phyloP scores from a whole-genome alignment of 73 alveolate species.

The Diophrys appendiculata region DNA sequence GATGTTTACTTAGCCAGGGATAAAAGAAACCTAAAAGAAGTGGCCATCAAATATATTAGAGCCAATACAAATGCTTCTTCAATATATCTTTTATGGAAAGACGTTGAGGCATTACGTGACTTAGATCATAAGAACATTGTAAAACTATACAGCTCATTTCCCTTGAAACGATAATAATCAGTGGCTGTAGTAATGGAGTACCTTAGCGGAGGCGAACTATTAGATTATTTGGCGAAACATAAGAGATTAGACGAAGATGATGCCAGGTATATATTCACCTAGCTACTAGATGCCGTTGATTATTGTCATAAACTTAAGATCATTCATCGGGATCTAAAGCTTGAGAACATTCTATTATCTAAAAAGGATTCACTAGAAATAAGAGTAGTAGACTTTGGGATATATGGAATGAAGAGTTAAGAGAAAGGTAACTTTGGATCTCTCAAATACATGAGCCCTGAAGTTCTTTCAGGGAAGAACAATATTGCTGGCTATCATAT shows the following conservation, averaged over 20 bases:
- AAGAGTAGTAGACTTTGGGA: constrained; percentile 68
- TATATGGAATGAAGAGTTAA: constrained; percentile 53
- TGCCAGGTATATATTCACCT: constrained; percentile 30
- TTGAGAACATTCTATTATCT: constrained; percentile 40
- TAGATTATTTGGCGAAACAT: constrained; percentile 22
- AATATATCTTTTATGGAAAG: constrained; percentile 25
- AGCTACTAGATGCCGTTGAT: constrained; percentile 32
- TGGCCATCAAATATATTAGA: constrained; percentile 33
- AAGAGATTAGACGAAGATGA: constrained; percentile 26
- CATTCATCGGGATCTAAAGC: constrained; percentile 54
- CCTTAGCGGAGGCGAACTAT: constrained; percentile 52
- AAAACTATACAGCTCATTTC: constrained; percentile 30
- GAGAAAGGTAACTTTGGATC: constrained; percentile 68
- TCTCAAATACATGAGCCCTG: constrained; percentile 76
- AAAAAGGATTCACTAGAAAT: constrained; percentile 19
- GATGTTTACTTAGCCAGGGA: constrained; percentile 38
- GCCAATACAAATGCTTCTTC: constrained; percentile 8
- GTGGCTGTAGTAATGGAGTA: constrained; percentile 55
- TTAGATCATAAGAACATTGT: constrained; percentile 38
- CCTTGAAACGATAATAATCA: constrained; percentile 14
- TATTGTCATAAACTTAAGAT: constrained; percentile 46
- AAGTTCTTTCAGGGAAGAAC: constrained; percentile 55
- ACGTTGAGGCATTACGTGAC: constrained; percentile 27
- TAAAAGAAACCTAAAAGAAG: constrained; percentile 18
- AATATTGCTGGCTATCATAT: constrained; percentile 77